Percentiles rank a stretch among this genome's conserved stretches.
Conservation (phyloP, 1,284 basidiomycete species). For the Coniferiporia weirii region DNA sequence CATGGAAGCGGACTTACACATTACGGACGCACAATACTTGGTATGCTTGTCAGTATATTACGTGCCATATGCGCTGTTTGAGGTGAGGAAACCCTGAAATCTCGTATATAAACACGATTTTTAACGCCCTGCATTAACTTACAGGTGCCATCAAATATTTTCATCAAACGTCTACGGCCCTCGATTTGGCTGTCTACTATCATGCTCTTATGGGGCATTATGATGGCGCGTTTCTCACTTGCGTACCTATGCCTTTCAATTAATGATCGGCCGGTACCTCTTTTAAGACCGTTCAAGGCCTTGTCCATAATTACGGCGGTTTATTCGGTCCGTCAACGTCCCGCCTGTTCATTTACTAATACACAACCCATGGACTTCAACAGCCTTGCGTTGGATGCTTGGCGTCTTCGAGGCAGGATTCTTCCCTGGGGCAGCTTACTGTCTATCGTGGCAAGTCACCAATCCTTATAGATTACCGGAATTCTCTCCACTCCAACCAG, state of each 20-base stretch:
- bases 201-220: slow-evolving; percentile 65
- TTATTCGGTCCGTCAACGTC: slow-evolving; percentile 45
- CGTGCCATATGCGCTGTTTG: slow-evolving; percentile 60
- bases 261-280: neutral
- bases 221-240: slow-evolving; percentile 45
- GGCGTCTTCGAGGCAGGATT: slow-evolving; percentile 67
- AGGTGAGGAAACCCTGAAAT: slow-evolving; percentile 35
- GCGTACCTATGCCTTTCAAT: no score
- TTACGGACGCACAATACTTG: slow-evolving; percentile 60
- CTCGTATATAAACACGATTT: neutral
- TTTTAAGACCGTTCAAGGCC: slow-evolving; percentile 59
- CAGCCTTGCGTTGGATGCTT: slow-evolving; percentile 59
- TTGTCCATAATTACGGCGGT: slow-evolving; percentile 58
- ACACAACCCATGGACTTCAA: slow-evolving; percentile 3
- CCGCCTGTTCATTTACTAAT: neutral
- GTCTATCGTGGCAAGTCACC: slow-evolving; percentile 53
- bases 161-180: slow-evolving; percentile 63
- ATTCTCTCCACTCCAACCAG: neutral
- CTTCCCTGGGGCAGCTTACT: slow-evolving; percentile 62
- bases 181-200: slow-evolving; percentile 57
- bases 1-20: slow-evolving; percentile 47
- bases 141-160: slow-evolving; percentile 61
- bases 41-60: slow-evolving; percentile 60
- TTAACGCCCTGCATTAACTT: neutral
- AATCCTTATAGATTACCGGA: neutral